These are phyloP conservation scores for Mortierella sp. DNA, from an alignment of 371 early-diverging fungal species.

Conservation along the genomic window DNA sequence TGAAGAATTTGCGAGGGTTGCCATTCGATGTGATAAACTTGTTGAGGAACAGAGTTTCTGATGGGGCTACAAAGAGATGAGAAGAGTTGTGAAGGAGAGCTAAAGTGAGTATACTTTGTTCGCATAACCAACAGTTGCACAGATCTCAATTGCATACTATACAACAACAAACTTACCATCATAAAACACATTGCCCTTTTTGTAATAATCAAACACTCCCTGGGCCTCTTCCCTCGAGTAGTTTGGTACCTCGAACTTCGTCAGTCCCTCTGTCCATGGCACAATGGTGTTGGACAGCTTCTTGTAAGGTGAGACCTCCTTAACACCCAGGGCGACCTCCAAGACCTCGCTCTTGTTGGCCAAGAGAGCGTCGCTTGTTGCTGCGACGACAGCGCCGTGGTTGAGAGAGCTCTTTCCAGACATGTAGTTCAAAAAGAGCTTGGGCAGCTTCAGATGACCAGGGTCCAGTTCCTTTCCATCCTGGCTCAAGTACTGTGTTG, in stretches of 20 bases:
- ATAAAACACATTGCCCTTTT: slow-evolving; percentile 50
- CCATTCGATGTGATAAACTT: slow-evolving; percentile 53
- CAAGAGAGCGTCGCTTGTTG: slow-evolving; percentile 40
- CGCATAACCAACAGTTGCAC: background rate
- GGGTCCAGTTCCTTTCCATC: slow-evolving; percentile 54
- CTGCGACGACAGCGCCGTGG: slow-evolving; percentile 51
- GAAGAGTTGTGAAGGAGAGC: background rate
- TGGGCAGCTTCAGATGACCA: slow-evolving; percentile 42
- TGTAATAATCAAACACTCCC: slow-evolving; percentile 56
- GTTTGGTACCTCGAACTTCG: slow-evolving; percentile 40
- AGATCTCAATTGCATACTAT: background rate
- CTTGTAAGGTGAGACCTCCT: slow-evolving; percentile 50
- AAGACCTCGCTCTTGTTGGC: slow-evolving; percentile 51
- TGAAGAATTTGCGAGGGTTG: slow-evolving; percentile 59
- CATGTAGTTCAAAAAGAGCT: slow-evolving; percentile 54
- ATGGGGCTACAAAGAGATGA: slow-evolving; percentile 28
- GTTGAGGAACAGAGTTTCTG: slow-evolving; percentile 50
- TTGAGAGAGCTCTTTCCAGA: slow-evolving; percentile 50
- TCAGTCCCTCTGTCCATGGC: slow-evolving; percentile 50
- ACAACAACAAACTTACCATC: slow-evolving; percentile 38
- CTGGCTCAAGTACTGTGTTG: slow-evolving; percentile 48
- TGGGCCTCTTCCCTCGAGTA: slow-evolving; percentile 55
- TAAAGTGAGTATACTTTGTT: background rate
- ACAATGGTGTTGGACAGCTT: slow-evolving; percentile 32
- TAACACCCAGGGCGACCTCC: slow-evolving; percentile 49